These are phyloP conservation scores for Fusarium nematophilum DNA, from an alignment of 2,329 filamentous ascomycete genomes.

Conservation along the genomic window DNA sequence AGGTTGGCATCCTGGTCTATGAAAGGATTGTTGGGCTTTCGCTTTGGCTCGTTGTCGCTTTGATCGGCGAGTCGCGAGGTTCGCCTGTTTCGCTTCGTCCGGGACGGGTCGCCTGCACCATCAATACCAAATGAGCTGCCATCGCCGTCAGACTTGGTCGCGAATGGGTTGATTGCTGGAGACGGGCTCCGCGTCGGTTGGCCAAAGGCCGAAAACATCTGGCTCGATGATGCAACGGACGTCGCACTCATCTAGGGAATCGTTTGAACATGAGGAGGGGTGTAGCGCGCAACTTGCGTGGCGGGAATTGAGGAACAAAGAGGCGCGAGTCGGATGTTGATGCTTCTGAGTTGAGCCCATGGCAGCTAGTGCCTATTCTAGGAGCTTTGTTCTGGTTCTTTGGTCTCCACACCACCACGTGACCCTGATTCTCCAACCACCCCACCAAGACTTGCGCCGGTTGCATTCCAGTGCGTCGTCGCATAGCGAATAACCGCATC, in stretches of 20 bases:
- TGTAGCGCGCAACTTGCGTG: slow-evolving; percentile 28
- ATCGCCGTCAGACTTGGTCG: slow-evolving; percentile 37
- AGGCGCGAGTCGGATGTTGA: slow-evolving; percentile 25
- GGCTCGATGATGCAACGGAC: slow-evolving; percentile 54
- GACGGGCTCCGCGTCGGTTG: slow-evolving; percentile 50
- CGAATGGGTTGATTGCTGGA: slow-evolving; percentile 52
- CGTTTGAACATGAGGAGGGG: slow-evolving; percentile 49
- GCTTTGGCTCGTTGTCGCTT: slow-evolving; percentile 44
- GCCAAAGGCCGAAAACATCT: slow-evolving; percentile 53
- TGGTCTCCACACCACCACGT: slow-evolving; percentile 35
- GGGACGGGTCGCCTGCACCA: slow-evolving; percentile 44
- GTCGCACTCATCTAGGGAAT: slow-evolving; percentile 53
- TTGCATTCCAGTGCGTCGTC: background rate
- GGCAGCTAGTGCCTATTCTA: slow-evolving; percentile 36
- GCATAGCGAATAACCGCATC: background rate
- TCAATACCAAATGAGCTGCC: slow-evolving; percentile 48
- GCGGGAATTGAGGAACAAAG: slow-evolving; percentile 15
- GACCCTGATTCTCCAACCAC: slow-evolving; percentile 17
- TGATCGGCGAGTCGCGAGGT: slow-evolving; percentile 40
- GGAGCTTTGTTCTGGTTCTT: slow-evolving; percentile 34
- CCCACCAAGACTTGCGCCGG: background rate
- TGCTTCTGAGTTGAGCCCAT: slow-evolving; percentile 29
- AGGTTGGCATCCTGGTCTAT: slow-evolving; percentile 40
- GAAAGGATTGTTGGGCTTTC: slow-evolving; percentile 43
- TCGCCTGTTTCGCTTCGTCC: slow-evolving; percentile 43